Evolutionary conservation across 768 basidiomycete genomes (phyloP), one percentile per base, ranked within the genome.

Genomic region (Termitomyces sp.): DNA sequence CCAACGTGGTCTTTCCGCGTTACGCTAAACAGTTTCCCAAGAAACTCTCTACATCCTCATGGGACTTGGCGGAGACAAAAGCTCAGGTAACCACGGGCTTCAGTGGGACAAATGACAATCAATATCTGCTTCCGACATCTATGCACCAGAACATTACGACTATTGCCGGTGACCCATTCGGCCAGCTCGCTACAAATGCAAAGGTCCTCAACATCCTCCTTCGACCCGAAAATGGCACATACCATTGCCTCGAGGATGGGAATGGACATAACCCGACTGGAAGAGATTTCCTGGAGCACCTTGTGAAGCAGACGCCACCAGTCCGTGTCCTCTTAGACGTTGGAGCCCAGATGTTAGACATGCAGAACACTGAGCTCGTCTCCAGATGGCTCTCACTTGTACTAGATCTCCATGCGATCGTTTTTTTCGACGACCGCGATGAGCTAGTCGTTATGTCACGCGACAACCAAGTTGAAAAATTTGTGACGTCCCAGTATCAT

Each of bases 271-370:
- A 33, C 1, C 57, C 65, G 13, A 64, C 63, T 6, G 62, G 67
- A 2, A 3, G 13, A 0, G 57, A 68, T 16, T 64, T 76, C 48
- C 56, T 79, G 18, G 15, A 60, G 1, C 52, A 66, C 18, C 16
- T 83, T 3, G 67, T 70, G 11, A n/a, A 52, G 0, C 70, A 78
- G 56, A 50, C 50, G 1, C 75, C 73, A 3, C 62, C 67, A n/a
- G 68, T 82, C 25, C 70, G 69, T 22, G 79, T 83, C 6, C 63
- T 83, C 18, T 63, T 83, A 15, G 81, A 83, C 41, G 80, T 83
- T 12, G 82, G 81, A 3, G 81, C 81, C 0, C 81, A 83, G 56
- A 77, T 84, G 66, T 65, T 83, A 9, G 81, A 83, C 41, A 65
- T 80, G 52, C 63, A 69, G 22, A 83, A 81, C 55, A 32, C 59